These are phyloP conservation scores for Hymenoscyphus salicellus DNA, from an alignment of 2,329 filamentous ascomycete species.

Conservation along the genomic window DNA sequence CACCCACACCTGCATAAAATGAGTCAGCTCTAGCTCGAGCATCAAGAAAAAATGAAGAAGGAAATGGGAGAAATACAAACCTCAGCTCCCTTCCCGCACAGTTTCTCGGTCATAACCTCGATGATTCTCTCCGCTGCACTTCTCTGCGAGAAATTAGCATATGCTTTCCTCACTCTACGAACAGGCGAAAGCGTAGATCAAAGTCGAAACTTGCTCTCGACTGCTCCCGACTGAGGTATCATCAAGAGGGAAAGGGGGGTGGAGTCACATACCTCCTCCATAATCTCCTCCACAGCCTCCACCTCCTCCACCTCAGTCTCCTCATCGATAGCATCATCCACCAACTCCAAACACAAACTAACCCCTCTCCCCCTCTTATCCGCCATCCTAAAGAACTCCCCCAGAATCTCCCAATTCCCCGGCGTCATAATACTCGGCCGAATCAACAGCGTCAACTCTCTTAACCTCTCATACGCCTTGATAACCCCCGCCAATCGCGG, in stretches of 20 bases:
- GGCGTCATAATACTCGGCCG: neutral
- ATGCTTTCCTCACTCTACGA: too few relatives aligned
- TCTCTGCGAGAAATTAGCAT: neutral
- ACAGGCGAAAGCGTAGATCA: too few relatives aligned
- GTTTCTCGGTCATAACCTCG: neutral
- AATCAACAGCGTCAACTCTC: conserved; percentile 7
- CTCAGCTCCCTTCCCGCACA: conserved; percentile 7
- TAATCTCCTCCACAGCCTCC: conserved; percentile 3
- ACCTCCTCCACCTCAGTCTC: neutral
- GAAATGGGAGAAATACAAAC: conserved; percentile 1
- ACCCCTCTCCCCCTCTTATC: conserved; percentile 6
- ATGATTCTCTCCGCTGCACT: neutral
- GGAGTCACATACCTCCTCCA: conserved; percentile 2
- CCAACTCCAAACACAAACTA: conserved; percentile 10
- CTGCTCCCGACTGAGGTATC: too few relatives aligned
- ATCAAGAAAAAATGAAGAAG: too few relatives aligned
- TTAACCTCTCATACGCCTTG: conserved; percentile 15
- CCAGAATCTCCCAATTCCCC: neutral
- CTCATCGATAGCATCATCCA: conserved; percentile 7
- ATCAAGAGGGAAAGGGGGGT: too few relatives aligned
- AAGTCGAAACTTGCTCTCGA: too few relatives aligned
- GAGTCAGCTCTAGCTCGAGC: neutral
- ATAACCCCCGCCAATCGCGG: neutral
- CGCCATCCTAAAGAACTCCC: conserved; percentile 6
- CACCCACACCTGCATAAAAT: conserved; percentile 4